phyloP scores from a whole-genome alignment of 495 filamentous ascomycete genomes.

The Lophiotrema nucula region DNA sequence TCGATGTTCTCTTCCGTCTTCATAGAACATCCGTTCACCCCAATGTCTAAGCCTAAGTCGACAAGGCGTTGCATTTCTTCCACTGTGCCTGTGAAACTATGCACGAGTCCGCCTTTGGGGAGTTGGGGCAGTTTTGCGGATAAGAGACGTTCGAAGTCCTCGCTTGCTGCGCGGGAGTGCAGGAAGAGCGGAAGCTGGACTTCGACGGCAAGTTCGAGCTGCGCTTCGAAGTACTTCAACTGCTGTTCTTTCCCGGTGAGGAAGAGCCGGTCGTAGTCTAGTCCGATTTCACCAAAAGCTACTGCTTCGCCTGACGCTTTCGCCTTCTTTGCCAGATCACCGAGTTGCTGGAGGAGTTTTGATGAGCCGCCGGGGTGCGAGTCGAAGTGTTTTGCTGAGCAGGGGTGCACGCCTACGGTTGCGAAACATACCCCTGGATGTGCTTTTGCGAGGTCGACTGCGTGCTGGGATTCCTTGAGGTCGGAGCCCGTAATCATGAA shows the following conservation, averaged over 20 bases:
- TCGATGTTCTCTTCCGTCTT: conserved; percentile 86
- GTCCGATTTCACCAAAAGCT: conserved; percentile 92
- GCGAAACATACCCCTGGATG: conserved; percentile 71
- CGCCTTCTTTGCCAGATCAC: conserved; percentile 52
- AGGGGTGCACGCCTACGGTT: conserved; percentile 93
- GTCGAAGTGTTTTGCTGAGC: conserved; percentile 68
- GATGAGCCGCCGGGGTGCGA: conserved; percentile 55
- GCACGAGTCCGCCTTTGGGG: conserved; percentile 74
- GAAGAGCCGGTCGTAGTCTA: conserved; percentile 91
- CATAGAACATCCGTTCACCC: conserved; percentile 88
- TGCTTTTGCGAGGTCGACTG: conserved; percentile 67
- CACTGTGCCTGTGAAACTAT: conserved; percentile 83
- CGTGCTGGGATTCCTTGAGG: conserved; percentile 71
- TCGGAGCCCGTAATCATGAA: conserved; percentile 94
- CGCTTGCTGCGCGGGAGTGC: conserved; percentile 79
- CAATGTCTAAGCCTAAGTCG: conserved; percentile 74
- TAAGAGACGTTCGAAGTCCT: conserved; percentile 73
- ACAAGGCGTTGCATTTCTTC: conserved; percentile 79
- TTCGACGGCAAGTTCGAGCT: conserved; percentile 73
- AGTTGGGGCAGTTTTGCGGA: conserved; percentile 53
- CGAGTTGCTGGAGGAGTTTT: conserved; percentile 52
- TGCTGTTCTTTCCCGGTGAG: conserved; percentile 74
- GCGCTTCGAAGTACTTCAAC: conserved; percentile 77
- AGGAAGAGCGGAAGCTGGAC: conserved; percentile 85
- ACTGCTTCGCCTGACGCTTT: conserved; percentile 55